Conservation (phyloP, 805 yeast genomes). For the Danielia reshetovae region DNA sequence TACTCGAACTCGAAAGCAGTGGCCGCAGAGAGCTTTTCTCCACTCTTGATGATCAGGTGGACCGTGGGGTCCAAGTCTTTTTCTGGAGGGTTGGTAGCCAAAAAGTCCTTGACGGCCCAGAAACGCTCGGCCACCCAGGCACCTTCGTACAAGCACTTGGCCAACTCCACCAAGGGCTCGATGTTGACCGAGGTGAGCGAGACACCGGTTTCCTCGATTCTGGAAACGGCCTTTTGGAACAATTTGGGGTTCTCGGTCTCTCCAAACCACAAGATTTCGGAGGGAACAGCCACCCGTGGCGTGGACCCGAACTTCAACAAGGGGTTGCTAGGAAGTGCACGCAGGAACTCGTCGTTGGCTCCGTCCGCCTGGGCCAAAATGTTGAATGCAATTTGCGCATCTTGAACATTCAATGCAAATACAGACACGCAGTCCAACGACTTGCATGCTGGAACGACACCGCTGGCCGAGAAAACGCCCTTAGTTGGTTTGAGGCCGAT, state of each 20-base stretch:
- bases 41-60: constrained; percentile 66
- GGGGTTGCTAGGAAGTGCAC: constrained; percentile 69
- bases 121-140: constrained; percentile 98
- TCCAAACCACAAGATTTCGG: constrained; percentile 70
- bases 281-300: constrained; percentile 76
- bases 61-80: constrained; percentile 83
- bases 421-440: constrained; percentile 90
- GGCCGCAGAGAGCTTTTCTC: constrained; percentile 74
- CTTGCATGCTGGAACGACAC: constrained; percentile 97
- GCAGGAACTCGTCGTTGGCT: constrained; percentile 71
- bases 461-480: constrained; percentile 80
- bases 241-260: constrained; percentile 74
- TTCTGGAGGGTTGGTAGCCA: constrained; percentile 65
- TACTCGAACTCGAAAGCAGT: constrained; percentile 84
- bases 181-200: constrained; percentile 64
- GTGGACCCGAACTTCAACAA: constrained; percentile 51
- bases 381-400: constrained; percentile 76
- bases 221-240: constrained; percentile 57
- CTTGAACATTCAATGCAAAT: constrained; percentile 71
- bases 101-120: constrained; percentile 73
- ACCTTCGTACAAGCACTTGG: constrained; percentile 89
- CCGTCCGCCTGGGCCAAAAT: constrained; percentile 70
- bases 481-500: constrained; percentile 91
- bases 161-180: constrained; percentile 71
- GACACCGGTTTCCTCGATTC: constrained; percentile 43